Evolutionary conservation across 2,329 filamentous ascomycete species (phyloP).

Genomic region (Colletotrichum sp.): DNA sequence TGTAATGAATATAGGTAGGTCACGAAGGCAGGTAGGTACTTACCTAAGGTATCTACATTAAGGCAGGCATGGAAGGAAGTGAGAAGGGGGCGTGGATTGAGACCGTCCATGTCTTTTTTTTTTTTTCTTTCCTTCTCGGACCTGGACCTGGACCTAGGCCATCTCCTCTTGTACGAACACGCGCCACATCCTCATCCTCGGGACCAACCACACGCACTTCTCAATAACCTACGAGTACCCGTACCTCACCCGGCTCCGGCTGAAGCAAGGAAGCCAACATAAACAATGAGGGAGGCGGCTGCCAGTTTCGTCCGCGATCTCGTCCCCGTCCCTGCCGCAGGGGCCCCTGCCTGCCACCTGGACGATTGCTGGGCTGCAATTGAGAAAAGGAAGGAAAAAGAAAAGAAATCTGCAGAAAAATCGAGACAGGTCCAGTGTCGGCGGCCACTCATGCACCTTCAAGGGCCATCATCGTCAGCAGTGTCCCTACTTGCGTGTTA

Average conservation of each 20-base stretch:
- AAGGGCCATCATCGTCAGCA: not conserved
- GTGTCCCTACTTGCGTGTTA: not conserved
- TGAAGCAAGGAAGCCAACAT: not conserved
- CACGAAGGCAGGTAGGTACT: not conserved
- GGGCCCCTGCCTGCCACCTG: constrained; percentile 4
- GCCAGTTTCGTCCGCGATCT: not conserved
- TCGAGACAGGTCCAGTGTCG: not conserved
- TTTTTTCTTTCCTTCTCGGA: not conserved
- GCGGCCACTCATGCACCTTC: not conserved
- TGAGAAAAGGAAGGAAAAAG: constrained; percentile 4
- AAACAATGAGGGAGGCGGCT: not conserved
- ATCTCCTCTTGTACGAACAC: not conserved
- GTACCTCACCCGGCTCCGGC: not conserved
- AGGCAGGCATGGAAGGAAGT: not conserved
- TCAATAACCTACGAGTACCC: not conserved
- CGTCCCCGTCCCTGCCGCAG: not conserved
- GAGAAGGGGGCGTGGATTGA: not conserved
- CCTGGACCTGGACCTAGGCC: not conserved
- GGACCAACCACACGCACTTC: not conserved
- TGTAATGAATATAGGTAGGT: not conserved
- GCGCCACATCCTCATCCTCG: not conserved
- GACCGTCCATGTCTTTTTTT: not conserved
- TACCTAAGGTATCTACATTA: not conserved
- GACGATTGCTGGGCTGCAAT: not conserved
- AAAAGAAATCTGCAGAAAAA: not conserved